Percentiles rank a stretch among this genome's conserved stretches.
Conservation (phyloP, 345 rosid genomes). For the Cardamine resedifolia region DNA sequence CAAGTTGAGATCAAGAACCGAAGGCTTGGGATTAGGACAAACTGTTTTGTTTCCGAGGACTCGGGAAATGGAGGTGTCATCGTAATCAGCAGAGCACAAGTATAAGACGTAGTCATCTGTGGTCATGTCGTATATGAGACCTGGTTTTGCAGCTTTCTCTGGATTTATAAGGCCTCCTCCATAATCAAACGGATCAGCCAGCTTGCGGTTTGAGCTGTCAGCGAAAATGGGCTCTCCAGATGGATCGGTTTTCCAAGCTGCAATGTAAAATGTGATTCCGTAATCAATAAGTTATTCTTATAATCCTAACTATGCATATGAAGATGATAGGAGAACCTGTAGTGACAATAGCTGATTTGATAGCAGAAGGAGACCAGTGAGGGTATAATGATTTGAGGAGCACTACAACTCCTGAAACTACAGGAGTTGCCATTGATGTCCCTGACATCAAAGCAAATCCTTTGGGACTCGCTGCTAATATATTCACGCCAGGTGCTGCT, state of each 20-base stretch:
- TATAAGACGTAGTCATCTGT: slow-evolving; percentile 45
- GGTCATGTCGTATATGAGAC: slow-evolving; percentile 54
- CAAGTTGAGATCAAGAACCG: slow-evolving; percentile 26
- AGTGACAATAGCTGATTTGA: slow-evolving; percentile 47
- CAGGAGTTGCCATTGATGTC: slow-evolving; percentile 50
- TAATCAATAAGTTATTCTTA: neutral
- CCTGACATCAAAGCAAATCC: slow-evolving; percentile 32
- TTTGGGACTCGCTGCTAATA: no score
- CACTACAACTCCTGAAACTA: slow-evolving; percentile 41
- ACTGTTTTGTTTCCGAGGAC: slow-evolving; percentile 30
- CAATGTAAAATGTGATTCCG: neutral
- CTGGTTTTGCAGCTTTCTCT: slow-evolving; percentile 50
- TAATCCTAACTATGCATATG: neutral
- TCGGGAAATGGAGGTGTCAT: slow-evolving; percentile 45
- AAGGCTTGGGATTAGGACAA: slow-evolving; percentile 33
- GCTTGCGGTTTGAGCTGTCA: slow-evolving; percentile 37
- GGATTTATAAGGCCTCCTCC: slow-evolving; percentile 69
- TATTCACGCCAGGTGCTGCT: no score
- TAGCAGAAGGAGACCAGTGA: slow-evolving; percentile 47
- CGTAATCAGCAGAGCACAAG: slow-evolving; percentile 46
- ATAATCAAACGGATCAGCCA: slow-evolving; percentile 48
- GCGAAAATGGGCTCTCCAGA: slow-evolving; percentile 42
- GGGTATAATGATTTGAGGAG: slow-evolving; percentile 39
- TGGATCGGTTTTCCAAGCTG: slow-evolving; percentile 43
- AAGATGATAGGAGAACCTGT: slow-evolving; percentile 38